phyloP scores from a whole-genome alignment of 495 filamentous ascomycete genomes.

The Alectoria sarmentosa region DNA sequence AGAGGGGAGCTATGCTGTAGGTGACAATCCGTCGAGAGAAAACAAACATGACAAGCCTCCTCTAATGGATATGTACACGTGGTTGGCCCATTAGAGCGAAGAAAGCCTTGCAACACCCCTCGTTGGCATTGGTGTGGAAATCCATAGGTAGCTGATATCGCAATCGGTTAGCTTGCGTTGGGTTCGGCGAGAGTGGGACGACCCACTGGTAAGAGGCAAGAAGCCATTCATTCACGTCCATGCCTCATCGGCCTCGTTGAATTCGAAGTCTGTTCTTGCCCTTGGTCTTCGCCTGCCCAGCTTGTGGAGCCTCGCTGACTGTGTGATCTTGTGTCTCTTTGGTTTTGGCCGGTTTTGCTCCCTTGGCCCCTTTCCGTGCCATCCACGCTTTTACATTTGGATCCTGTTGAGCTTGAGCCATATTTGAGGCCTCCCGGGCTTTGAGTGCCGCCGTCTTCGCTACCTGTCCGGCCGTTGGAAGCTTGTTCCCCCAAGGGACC shows the following conservation, averaged over 20 bases:
- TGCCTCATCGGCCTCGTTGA: background rate
- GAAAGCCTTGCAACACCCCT: background rate
- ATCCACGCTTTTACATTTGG: background rate
- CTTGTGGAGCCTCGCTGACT: background rate
- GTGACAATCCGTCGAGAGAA: background rate
- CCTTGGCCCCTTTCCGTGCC: background rate
- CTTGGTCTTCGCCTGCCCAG: background rate
- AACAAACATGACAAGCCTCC: background rate
- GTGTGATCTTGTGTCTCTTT: background rate
- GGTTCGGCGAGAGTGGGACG: background rate
- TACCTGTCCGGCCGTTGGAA: background rate
- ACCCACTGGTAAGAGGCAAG: background rate
- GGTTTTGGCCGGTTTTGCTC: background rate
- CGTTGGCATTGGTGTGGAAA: background rate
- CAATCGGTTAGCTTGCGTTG: background rate
- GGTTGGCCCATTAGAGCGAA: no score
- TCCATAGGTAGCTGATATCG: background rate
- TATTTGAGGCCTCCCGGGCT: background rate
- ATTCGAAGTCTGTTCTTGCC: background rate
- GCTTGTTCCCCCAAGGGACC: background rate
- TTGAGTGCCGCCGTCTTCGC: background rate
- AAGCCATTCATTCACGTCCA: background rate
- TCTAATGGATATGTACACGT: background rate
- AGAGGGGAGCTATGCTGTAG: background rate
- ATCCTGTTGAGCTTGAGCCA: background rate